Base-by-base conservation (phyloP, 805 yeast species). In the Hanseniaspora taiwanica region DNA sequence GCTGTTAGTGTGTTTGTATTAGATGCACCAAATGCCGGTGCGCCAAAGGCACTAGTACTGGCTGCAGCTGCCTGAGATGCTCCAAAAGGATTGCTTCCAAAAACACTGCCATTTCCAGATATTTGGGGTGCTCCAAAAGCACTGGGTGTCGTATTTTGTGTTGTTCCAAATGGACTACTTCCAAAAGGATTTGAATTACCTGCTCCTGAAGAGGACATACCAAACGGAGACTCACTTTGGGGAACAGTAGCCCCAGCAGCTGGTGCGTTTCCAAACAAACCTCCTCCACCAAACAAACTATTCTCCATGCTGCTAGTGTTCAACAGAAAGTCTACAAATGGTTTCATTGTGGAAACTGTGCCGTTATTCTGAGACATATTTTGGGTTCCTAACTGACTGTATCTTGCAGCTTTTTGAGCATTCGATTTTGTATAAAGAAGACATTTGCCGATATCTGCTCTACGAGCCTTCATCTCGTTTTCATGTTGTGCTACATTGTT, bases 321-420 rank as follows among this genome's bases (percentile, higher is more conserved):
- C 9, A 65, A 40, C 1, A 62, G 55, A 21, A 59, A 58, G 2
- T 59, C 56, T 2, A 65, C 49, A 37, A 64, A 66, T 0, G 60
- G 57, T 24, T 58, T 58, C 7, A 51, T 46, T 3, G 51, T 4
- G 14, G 23, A 39, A 4, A 47, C 51, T 33, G 36, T 49, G 40
- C 47, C 59, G 25, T 49, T 60, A 29, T 51, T 54, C n/a, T 12
- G 9, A 5, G 43, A 38, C 19, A 56, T 37, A 32, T 58, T 50
- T 35, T 54, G 54, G 1, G 70, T 65, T 4, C 71, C 59, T 17
- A 64, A 47, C 44, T 77, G 81, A n/a, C 69, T 52, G 51, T 67
- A 76, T 37, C 81, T 61, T 1, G 78, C 79, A 6, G 78, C 81
- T 47, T 66, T 64, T 18, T 59, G 57, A 2, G 71, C 52, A 41